Conservation (phyloP, 305 asterid genomes). For the Solanum hybrid region DNA sequence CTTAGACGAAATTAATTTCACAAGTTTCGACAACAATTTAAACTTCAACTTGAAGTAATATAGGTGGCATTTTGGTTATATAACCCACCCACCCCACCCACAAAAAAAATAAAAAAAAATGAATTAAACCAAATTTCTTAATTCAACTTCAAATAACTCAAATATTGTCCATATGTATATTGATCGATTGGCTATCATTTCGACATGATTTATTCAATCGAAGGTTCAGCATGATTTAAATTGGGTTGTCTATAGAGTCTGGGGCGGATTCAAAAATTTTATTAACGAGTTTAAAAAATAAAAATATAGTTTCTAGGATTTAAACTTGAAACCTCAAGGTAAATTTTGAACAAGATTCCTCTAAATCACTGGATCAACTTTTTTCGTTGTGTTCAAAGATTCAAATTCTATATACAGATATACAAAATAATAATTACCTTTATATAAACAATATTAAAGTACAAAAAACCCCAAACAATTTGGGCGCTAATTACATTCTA, state of each 20-base stretch:
- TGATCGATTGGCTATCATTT: neutral
- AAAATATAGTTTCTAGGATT: too few relatives aligned
- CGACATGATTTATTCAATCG: neutral
- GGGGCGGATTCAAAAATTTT: rapidly evolving
- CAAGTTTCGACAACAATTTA: neutral
- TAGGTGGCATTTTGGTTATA: neutral
- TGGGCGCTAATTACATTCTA: too few relatives aligned
- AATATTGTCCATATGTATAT: neutral
- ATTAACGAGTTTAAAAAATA: neutral
- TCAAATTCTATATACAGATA: neutral
- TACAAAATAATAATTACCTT: too few relatives aligned
- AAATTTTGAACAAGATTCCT: neutral
- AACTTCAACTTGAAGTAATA: neutral
- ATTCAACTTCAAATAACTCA: neutral
- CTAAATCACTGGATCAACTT: neutral
- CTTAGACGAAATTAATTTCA: neutral
- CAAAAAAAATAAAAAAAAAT: neutral
- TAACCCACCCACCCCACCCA: neutral
- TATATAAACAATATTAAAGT: too few relatives aligned
- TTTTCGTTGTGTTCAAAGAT: too few relatives aligned
- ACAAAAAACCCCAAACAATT: too few relatives aligned
- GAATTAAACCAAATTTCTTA: neutral
- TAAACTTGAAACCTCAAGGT: neutral
- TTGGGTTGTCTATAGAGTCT: rapidly evolving
- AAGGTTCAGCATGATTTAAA: neutral